Conservation (phyloP, 176 grass and related monocot species). For the Lolium perenne region DNA sequence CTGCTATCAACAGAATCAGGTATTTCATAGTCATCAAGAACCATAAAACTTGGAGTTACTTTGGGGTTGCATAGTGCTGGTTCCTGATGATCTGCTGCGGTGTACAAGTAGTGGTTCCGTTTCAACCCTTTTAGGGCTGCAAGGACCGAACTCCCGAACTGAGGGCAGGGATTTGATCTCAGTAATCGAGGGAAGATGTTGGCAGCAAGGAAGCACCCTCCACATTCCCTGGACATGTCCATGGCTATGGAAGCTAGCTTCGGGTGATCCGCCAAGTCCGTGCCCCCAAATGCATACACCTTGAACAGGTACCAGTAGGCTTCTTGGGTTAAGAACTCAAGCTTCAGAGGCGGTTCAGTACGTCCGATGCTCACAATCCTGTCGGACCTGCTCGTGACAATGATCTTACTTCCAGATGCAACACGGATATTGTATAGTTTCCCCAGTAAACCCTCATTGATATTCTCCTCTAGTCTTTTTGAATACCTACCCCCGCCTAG, state of each 20-base stretch:
- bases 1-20: background rate
- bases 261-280: background rate
- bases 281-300: conserved; percentile 21
- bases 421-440: background rate
- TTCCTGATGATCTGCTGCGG: background rate
- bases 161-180: conserved; percentile 3
- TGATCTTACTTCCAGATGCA: conserved; percentile 25
- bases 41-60: background rate
- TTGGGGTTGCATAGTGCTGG: background rate
- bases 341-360: background rate
- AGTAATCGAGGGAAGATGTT: background rate
- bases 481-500: background rate
- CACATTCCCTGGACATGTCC: background rate
- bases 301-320: conserved; percentile 31
- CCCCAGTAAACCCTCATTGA: background rate
- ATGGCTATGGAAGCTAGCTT: conserved; percentile 17
- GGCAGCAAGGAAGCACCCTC: conserved; percentile 21
- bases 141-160: background rate
- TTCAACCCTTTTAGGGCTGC: background rate
- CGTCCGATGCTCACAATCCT: background rate
- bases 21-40: conserved; percentile 19
- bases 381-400: background rate
- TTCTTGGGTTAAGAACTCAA: background rate
- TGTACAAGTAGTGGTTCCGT: background rate
- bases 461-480: background rate